Conservation (phyloP, 148 eudicot genomes). For the Selenicereus undatus region DNA sequence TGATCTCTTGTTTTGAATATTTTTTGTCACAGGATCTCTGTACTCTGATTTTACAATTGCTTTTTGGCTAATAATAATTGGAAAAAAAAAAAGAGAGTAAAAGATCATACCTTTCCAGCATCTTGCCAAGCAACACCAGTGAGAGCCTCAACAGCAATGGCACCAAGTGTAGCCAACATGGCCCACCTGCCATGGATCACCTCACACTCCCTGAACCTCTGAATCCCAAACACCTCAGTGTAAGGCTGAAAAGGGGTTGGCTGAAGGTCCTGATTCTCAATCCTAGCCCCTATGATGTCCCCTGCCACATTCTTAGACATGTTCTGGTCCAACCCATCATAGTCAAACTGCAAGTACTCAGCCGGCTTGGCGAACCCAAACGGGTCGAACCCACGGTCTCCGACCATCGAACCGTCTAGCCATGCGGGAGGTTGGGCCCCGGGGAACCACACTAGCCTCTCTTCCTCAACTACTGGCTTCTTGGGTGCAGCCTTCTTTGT, state of each 20-base stretch:
- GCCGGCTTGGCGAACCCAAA: conserved; percentile 85
- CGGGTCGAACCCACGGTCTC: conserved; percentile 91
- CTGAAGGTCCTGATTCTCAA: conserved; percentile 57
- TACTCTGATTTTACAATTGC: too few species aligned
- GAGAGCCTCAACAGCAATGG: conserved; percentile 77
- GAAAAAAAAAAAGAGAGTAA: background rate
- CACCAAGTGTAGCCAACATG: conserved; percentile 88
- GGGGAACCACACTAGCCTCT: conserved; percentile 80
- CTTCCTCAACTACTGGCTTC: conserved; percentile 33
- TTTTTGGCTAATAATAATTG: too few species aligned
- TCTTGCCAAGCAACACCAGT: conserved; percentile 98
- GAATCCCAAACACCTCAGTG: conserved; percentile 80
- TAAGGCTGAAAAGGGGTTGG: conserved; percentile 91
- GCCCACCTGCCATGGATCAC: conserved; percentile 94
- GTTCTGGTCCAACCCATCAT: conserved; percentile 82
- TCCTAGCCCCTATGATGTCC: conserved; percentile 62
- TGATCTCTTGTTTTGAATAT: too few species aligned
- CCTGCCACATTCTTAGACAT: conserved; percentile 76
- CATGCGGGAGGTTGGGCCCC: conserved; percentile 75
- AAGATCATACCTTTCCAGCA: conserved; percentile 73
- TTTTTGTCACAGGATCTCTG: too few species aligned
- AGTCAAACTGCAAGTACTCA: conserved; percentile 79
- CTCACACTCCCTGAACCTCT: conserved; percentile 90
- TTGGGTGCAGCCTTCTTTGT: conserved; percentile 39
- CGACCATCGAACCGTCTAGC: conserved; percentile 67